A percentile compares a stretch with the other conserved stretches of the same genome.
phyloP scores from a whole-genome alignment of 2,329 filamentous ascomycete species.

The Stemphylium vesicarium region DNA sequence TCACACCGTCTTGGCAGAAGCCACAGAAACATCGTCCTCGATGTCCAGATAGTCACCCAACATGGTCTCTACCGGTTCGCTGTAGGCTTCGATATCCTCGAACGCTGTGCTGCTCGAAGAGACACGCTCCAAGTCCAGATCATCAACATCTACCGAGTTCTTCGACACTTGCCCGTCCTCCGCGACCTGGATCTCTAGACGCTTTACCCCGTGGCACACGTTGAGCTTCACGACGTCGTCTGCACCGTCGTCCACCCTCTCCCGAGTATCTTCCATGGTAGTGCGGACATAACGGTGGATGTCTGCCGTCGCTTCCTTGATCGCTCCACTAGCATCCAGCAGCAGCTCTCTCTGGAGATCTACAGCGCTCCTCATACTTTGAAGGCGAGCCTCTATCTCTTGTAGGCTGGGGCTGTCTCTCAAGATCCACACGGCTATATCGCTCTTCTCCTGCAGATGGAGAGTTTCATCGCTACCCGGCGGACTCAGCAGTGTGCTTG shows the following conservation, averaged over 20 bases:
- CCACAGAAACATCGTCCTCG: not conserved
- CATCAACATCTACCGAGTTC: not conserved
- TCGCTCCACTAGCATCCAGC: conserved; percentile 1
- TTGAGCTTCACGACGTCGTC: not conserved
- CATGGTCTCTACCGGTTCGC: not conserved
- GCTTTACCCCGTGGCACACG: conserved; percentile 1
- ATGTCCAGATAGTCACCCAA: not conserved
- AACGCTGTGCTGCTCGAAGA: conserved; percentile 4
- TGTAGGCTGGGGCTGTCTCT: conserved; percentile 5
- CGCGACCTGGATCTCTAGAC: not conserved
- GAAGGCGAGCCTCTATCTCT: conserved; percentile 7
- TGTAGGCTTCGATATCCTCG: conserved; percentile 10
- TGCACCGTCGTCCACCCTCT: not conserved
- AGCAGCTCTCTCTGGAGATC: conserved; percentile 8
- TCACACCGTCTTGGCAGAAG: not conserved
- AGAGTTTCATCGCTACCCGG: not conserved
- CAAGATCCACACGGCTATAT: conserved; percentile 8
- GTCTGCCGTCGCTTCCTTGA: conserved; percentile 2
- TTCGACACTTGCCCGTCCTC: not conserved
- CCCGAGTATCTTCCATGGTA: not conserved
- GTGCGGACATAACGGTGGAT: conserved; percentile 3
- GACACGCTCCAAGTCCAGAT: not conserved
- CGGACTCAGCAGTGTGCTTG: conserved; percentile 4
- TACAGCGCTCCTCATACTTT: not conserved
- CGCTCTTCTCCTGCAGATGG: not conserved